phyloP scores from a whole-genome alignment of 768 basidiomycete species.

The Mycena latifolia region DNA sequence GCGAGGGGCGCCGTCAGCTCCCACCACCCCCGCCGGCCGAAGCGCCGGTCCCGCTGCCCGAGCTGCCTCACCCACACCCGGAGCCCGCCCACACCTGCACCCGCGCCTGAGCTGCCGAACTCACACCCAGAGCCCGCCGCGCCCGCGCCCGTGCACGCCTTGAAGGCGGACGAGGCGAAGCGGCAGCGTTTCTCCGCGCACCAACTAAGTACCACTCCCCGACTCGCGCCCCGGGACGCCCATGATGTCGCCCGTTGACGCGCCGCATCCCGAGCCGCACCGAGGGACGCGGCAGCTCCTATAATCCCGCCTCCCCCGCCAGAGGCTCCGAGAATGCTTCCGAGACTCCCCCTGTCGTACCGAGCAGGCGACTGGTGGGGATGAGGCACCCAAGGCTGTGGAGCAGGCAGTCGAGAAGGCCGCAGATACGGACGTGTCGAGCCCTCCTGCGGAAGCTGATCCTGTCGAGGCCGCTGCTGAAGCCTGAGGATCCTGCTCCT shows the following conservation, averaged over 20 bases:
- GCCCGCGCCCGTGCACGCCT: background rate
- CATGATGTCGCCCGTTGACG: constrained; percentile 44
- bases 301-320: constrained; percentile 26
- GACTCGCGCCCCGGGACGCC: constrained; percentile 60
- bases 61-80: too few species aligned
- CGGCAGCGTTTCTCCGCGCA: constrained; percentile 45
- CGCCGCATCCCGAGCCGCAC: too few species aligned
- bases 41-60: background rate
- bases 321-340: constrained; percentile 10
- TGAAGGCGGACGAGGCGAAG: constrained; percentile 23
- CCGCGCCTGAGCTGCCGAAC: too few species aligned
- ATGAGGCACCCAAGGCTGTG: background rate
- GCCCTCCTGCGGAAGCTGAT: background rate
- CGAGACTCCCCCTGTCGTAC: background rate
- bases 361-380: background rate
- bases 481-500: background rate
- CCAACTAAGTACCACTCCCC: constrained; percentile 54
- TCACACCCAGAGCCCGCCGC: constrained; percentile 22
- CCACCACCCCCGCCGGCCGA: constrained; percentile 6
- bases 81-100: too few species aligned
- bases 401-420: background rate
- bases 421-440: background rate
- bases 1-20: constrained; percentile 49
- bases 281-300: too few species aligned
- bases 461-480: constrained; percentile 9